Evolutionary conservation across 768 basidiomycete genomes (phyloP).

Genomic region (Arthromyces matolae): DNA sequence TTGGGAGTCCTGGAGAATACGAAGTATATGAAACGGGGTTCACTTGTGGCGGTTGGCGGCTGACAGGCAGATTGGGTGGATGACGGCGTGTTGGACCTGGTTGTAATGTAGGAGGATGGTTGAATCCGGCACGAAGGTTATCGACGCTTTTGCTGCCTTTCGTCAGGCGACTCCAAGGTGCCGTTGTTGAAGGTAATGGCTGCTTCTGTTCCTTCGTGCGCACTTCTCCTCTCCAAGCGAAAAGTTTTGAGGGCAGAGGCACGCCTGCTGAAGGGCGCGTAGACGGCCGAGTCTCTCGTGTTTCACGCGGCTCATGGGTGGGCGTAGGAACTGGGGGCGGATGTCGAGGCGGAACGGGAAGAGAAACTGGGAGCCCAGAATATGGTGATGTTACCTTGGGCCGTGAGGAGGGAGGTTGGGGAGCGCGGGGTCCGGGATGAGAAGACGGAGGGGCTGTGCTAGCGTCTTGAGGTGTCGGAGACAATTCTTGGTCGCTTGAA

Average conservation of each 20-base stretch:
- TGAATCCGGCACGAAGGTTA: constrained; percentile 38
- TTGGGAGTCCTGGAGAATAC: constrained; percentile 32
- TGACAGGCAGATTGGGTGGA: constrained; percentile 32
- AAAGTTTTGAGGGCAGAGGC: constrained; percentile 43
- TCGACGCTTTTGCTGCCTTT: constrained; percentile 58
- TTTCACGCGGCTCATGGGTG: constrained; percentile 21
- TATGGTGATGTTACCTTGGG: constrained; percentile 31
- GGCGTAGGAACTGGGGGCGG: constrained; percentile 36
- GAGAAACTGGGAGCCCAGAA: constrained; percentile 26
- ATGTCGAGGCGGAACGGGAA: constrained; percentile 35
- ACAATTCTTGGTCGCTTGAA: constrained; percentile 28
- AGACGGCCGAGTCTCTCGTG: constrained; percentile 34
- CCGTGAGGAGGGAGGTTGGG: constrained; percentile 26
- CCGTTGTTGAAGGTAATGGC: constrained; percentile 28
- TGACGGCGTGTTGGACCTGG: constrained; percentile 30
- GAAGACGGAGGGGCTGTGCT: constrained; percentile 16
- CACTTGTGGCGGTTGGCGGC: constrained; percentile 22
- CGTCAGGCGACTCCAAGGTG: constrained; percentile 27
- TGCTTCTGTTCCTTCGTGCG: constrained; percentile 39
- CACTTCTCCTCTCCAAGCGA: constrained; percentile 51
- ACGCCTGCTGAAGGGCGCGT: constrained; percentile 34
- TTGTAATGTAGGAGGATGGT: constrained; percentile 31
- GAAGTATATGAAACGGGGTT: constrained; percentile 18
- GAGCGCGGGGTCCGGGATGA: constrained; percentile 27
- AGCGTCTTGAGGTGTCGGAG: constrained; percentile 21